A percentile compares a stretch with the other conserved stretches of the same genome.
phyloP scores from a whole-genome alignment of 2,329 filamentous ascomycete species.

The Aspergillus piperis region DNA sequence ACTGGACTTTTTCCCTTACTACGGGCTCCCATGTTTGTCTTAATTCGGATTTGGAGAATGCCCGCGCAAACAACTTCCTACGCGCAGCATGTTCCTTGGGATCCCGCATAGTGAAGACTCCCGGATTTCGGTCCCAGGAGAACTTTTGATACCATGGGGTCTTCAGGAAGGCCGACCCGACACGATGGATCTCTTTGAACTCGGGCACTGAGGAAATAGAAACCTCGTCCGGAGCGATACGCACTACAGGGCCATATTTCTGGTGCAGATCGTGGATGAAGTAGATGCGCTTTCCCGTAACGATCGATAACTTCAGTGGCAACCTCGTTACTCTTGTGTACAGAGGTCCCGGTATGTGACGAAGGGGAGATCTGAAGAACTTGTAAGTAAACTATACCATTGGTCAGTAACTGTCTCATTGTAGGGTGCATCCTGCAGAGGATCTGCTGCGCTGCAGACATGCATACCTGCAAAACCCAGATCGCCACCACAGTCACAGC shows the following conservation, averaged over 20 bases:
- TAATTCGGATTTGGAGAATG: slow-evolving; percentile 28
- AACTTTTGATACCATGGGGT: slow-evolving; percentile 30
- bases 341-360: slow-evolving; percentile 7
- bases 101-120: slow-evolving; percentile 44
- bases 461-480: neutral
- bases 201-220: slow-evolving; percentile 38
- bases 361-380: slow-evolving; percentile 2
- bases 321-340: slow-evolving; percentile 9
- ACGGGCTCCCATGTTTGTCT: slow-evolving; percentile 31
- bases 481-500: neutral
- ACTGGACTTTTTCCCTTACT: slow-evolving; percentile 40
- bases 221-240: slow-evolving; percentile 26
- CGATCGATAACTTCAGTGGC: slow-evolving; percentile 12
- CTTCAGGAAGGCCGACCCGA: slow-evolving; percentile 30
- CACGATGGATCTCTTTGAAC: slow-evolving; percentile 30
- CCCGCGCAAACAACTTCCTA: slow-evolving; percentile 45
- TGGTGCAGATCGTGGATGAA: slow-evolving; percentile 26
- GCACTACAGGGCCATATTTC: slow-evolving; percentile 27
- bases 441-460: too few relatives aligned
- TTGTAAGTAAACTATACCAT: neutral
- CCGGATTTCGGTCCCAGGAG: slow-evolving; percentile 13
- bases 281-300: slow-evolving; percentile 13
- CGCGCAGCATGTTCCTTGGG: slow-evolving; percentile 42
- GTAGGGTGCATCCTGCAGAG: too few relatives aligned
- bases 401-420: neutral